Base-by-base conservation (phyloP, 805 yeast species). In the Ogataea degrootiae region DNA sequence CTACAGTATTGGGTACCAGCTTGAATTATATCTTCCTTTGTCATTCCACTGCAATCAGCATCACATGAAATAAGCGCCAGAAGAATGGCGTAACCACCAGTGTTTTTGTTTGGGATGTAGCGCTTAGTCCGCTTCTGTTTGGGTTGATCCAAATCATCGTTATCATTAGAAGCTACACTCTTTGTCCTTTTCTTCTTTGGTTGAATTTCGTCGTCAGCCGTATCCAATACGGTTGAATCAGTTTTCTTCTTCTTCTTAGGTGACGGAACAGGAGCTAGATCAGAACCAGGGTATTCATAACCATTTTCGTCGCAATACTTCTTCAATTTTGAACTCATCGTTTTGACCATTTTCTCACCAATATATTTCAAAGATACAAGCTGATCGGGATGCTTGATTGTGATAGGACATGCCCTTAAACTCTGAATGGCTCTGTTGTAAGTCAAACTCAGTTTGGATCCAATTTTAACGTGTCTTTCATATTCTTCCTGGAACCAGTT, bases 31-130 rank as follows among this genome's bases (percentile, higher is more conserved):
- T 79, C 84, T 11, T 77, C 79, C 58, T 80, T 85, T 4, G 82
- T 73, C 56, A 87, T 58, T 0, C 96, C 96, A n/a, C 63, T 58
- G 19, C 73, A 63, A 2, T 64, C 56, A 4, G 66, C 62, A 56
- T 83, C 89, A 26, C 60, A 62, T 40, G 77, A 70, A 43, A 72
- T 67, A 3, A 90, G 65, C 0, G 83, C 82, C 17, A 88, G 51
- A 17, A 90, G 57, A 8, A 90, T 85, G 0, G 94, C 96, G 68
- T 87, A 91, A 0, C 87, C 95, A 1, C 97, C 97, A 0, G 94
- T 80, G 34, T 91, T 68, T 50, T 80, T 79, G 42, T 72, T 74
- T 0, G 97, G 97, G 0, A 89, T 74, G 62, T 86, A 89, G 35
- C 66, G 71, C 39, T 59, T 60, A 33, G 53, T 47, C 48, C 58